Evolutionary conservation across 345 rosid genomes (phyloP), one percentile per base, ranked within the genome.

Genomic region (Garcia nutans): DNA sequence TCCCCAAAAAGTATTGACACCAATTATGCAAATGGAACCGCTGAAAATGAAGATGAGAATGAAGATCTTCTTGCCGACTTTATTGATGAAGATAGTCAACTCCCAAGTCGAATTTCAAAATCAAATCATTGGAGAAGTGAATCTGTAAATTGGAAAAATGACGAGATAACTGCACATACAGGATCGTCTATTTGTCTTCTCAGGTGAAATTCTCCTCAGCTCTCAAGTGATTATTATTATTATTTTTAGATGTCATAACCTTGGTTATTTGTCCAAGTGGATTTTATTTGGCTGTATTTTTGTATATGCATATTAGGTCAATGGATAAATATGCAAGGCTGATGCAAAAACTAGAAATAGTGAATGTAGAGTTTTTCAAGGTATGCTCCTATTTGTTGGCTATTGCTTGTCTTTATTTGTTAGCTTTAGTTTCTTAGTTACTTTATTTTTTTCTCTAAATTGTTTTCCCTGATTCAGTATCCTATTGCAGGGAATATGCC

Each of bases 291-390:
- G 74, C 72, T 78, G 67, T 81, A 56, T 73, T 28, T 73, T 28
- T 65, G n/a, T 75, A 79, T 65, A 56, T 79, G 13, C 82, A 71
- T 84, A 63, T 62, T 83, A 92, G 98, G 89, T 89, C 97, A 6
- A 90, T 96, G 99, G 99, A 96, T 82, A 96, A 96, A 89, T 93
- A 93, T 75, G 97, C 97, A 57, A 89, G 98, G 88, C 92, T 96
- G 58, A 92, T 96, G 97, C 99, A 91, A 92, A 96, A 93, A 86
- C 91, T 93, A 80, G 98, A 91, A 82, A 84, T 93, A 79, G 91
- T 92, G 54, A 96, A 96, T 80, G 91, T 90, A 71, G 99, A 92
- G 74, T 89, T 96, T 83, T 96, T 96, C 70, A 93, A 93, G 99
- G 99, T 92, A 78, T 75, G 81, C 54, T 72, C 17, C 69, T 68